phyloP scores from a whole-genome alignment of 106 monocot genomes.

The Acorus calamus region DNA sequence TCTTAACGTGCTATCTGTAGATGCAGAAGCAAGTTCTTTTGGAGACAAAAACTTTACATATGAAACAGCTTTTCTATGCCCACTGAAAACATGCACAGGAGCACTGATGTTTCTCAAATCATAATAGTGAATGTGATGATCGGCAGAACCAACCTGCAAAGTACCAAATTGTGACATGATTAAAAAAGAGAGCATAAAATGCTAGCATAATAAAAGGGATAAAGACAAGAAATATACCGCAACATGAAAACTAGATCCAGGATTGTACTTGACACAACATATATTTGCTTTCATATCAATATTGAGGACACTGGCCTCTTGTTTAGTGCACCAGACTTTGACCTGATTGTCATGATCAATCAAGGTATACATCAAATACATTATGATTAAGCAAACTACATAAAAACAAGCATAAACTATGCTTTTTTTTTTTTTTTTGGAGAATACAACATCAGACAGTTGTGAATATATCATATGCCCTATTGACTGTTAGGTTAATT shows the following conservation, averaged over 20 bases:
- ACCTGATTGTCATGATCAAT: conserved; percentile 28
- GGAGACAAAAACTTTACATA: conserved; percentile 93
- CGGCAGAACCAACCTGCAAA: conserved; percentile 87
- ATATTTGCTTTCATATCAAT: conserved; percentile 99
- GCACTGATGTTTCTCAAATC: conserved; percentile 86
- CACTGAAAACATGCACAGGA: conserved; percentile 71
- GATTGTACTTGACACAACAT: conserved; percentile 98
- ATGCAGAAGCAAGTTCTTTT: conserved; percentile 91
- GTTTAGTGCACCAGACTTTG: conserved; percentile 91
- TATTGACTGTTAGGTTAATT: too few relatives aligned
- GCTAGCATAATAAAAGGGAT: neutral
- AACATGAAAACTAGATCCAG: conserved; percentile 75
- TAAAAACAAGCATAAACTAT: too few relatives aligned
- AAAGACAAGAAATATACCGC: conserved; percentile 42
- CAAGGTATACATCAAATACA: too few relatives aligned
- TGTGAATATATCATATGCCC: too few relatives aligned
- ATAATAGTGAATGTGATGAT: conserved; percentile 94
- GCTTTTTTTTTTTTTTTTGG: too few relatives aligned
- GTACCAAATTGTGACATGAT: neutral
- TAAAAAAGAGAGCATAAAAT: neutral
- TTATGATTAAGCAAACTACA: too few relatives aligned
- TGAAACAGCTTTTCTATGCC: conserved; percentile 89
- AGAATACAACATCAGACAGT: neutral
- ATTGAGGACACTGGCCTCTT: conserved; percentile 87
- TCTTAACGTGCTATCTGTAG: conserved; percentile 87